Evolutionary conservation across 2,329 filamentous ascomycete species (phyloP).

Genomic region (Fusarium robinianum): DNA sequence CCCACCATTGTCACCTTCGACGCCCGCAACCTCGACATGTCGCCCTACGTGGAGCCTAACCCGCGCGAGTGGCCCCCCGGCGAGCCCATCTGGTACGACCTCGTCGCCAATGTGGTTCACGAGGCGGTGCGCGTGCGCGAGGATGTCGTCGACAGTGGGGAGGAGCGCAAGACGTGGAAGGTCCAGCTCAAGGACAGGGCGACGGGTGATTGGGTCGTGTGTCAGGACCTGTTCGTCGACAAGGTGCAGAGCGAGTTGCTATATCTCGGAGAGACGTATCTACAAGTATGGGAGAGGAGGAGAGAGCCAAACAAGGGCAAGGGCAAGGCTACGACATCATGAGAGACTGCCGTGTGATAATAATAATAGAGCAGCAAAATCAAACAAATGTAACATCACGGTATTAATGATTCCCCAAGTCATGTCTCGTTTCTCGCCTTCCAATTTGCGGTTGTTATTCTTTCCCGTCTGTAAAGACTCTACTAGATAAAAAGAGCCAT

Average conservation of each 20-base stretch:
- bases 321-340: constrained; percentile 31
- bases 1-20: constrained; percentile 98
- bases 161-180: constrained; percentile 90
- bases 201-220: constrained; percentile 85
- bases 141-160: constrained; percentile 86
- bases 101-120: constrained; percentile 92
- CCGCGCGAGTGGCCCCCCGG: constrained; percentile 69
- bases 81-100: constrained; percentile 91
- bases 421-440: too few species aligned
- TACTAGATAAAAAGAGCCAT: too few species aligned
- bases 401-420: constrained; percentile 1
- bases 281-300: constrained; percentile 94
- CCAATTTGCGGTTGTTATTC: too few species aligned
- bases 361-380: constrained; percentile 9
- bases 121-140: constrained; percentile 78
- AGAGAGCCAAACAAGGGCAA: constrained; percentile 53
- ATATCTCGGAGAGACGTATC: constrained; percentile 90
- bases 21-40: constrained; percentile 78
- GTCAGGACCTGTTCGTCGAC: constrained; percentile 93
- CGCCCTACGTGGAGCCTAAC: constrained; percentile 89
- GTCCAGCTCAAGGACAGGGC: constrained; percentile 84
- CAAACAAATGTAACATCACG: constrained; percentile 25
- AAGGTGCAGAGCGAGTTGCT: constrained; percentile 85
- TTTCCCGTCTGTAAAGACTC: too few species aligned
- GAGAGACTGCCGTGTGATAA: constrained; percentile 8